Percentiles rank a stretch among this genome's conserved stretches.
These are phyloP conservation scores for Panaeolus papilionaceus DNA, from an alignment of 768 basidiomycete genomes.

Conservation along the genomic window DNA sequence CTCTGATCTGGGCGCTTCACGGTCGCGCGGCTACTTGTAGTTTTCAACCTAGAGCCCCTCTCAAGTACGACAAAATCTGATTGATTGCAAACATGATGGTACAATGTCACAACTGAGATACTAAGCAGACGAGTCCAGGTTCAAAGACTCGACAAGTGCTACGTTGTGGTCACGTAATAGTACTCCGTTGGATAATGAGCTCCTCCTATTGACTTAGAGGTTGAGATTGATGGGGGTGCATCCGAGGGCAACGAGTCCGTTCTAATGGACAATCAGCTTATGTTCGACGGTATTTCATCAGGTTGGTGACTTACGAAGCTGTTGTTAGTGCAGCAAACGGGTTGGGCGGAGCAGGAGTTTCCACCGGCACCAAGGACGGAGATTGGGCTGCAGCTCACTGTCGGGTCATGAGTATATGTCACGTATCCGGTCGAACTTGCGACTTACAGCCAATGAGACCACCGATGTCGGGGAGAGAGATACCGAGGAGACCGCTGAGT, in stretches of 20 bases:
- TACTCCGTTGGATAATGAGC: background rate
- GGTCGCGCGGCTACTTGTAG: background rate
- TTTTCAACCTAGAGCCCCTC: too few relatives aligned
- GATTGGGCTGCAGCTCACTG: constrained; percentile 10
- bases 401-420: background rate
- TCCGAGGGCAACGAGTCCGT: constrained; percentile 35
- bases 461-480: constrained; percentile 16
- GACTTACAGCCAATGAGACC: constrained; percentile 19
- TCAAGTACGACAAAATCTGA: too few relatives aligned
- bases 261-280: constrained; percentile 6
- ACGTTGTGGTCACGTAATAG: too few relatives aligned
- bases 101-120: too few relatives aligned
- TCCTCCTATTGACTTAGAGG: background rate
- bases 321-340: constrained; percentile 37
- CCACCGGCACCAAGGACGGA: constrained; percentile 10
- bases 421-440: background rate
- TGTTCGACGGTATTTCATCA: background rate
- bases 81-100: too few relatives aligned
- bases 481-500: constrained; percentile 15
- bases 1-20: background rate
- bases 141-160: too few relatives aligned
- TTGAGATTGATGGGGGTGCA: constrained; percentile 32
- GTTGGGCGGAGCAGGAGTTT: constrained; percentile 26
- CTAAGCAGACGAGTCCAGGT: too few relatives aligned
- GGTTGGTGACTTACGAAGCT: constrained; percentile 25